Evolutionary conservation across 805 yeast genomes (phyloP), one percentile per base, ranked within the genome.

Genomic region (Ogataea philodendri): DNA sequence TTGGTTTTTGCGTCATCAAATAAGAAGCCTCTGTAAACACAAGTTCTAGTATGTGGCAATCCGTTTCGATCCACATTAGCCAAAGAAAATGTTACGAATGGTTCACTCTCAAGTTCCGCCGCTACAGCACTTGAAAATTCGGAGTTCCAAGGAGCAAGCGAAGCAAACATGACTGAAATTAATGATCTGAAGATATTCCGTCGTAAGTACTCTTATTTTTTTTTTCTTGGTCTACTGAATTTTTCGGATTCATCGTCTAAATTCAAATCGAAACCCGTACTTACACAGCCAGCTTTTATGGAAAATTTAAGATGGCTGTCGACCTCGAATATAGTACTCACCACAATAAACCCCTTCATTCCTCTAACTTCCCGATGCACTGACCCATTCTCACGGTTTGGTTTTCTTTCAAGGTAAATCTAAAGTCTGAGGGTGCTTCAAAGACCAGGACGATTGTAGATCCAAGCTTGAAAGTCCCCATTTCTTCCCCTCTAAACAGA

Each of bases 381-480:
- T 90, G 82, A 9, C 98, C 98, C 78, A 90, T 78, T 56, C 79
- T 78, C 30, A 93, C 88, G 45, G 67, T 72, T 48, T 87, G 81
- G n/a, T 94, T 94, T 10, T 73, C 71, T 30, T 72, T 66, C 28
- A 88, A 71, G 22, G 72, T 65, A 54, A 88, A 93, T 52, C 75
- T 62, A 60, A 90, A 93, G 42, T 71, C 66, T 39, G 71, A 73
- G 16, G 98, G 98, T 2, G 97, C 98, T 64, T 93, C 98, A 62
- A 93, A 93, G 15, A 90, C 94, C 45, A 93, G 69, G 11, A 93
- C 98, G n/a, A 93, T 93, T 0, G 99, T 93, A 18, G 95, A 83
- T 0, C 99, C 99, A 35, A 93, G 69, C 67, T 84, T 84, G 65
- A 93, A 93, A 0, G 98, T 98, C 26, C 99, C 99, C 73, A 93